Percentiles rank a stretch among this genome's conserved stretches.
Conservation (phyloP, 371 early-diverging fungal species). For the Haplosporangium sp. region DNA sequence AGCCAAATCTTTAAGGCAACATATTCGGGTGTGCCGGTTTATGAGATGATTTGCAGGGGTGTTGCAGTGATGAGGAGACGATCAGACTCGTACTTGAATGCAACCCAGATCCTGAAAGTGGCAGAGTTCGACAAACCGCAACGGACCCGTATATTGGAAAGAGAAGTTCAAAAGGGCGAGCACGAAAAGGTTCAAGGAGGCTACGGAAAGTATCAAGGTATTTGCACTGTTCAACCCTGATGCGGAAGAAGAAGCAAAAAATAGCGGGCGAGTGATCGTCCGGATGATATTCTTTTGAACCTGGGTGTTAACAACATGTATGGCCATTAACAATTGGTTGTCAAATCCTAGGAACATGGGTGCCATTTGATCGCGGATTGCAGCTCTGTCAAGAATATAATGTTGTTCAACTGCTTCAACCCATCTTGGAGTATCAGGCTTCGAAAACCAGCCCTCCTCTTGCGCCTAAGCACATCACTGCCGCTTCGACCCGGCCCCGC, state of each 20-base stretch:
- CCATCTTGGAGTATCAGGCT: conserved; percentile 57
- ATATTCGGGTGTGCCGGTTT: conserved; percentile 92
- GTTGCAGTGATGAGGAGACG: conserved; percentile 92
- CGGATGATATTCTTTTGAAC: no score
- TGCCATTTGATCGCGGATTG: conserved; percentile 88
- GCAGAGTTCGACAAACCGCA: conserved; percentile 91
- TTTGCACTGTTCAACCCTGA: neutral
- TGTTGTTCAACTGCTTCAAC: conserved; percentile 56
- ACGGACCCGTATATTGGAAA: conserved; percentile 90
- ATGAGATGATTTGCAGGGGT: conserved; percentile 83
- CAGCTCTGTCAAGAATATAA: conserved; percentile 64
- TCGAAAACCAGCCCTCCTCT: conserved; percentile 57
- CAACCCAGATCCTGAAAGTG: conserved; percentile 95
- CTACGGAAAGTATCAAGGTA: conserved; percentile 91
- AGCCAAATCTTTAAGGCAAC: conserved; percentile 70
- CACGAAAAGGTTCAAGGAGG: conserved; percentile 97
- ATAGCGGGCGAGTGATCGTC: no score
- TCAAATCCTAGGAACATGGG: conserved; percentile 85
- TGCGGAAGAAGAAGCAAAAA: neutral
- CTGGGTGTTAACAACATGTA: no score
- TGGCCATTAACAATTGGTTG: no score
- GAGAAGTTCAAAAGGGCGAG: conserved; percentile 80
- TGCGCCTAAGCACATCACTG: conserved; percentile 64
- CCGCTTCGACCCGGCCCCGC: conserved; percentile 53
- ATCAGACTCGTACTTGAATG: conserved; percentile 88